Conservation (phyloP, 495 filamentous ascomycete species). For the Lophium mytilinum region DNA sequence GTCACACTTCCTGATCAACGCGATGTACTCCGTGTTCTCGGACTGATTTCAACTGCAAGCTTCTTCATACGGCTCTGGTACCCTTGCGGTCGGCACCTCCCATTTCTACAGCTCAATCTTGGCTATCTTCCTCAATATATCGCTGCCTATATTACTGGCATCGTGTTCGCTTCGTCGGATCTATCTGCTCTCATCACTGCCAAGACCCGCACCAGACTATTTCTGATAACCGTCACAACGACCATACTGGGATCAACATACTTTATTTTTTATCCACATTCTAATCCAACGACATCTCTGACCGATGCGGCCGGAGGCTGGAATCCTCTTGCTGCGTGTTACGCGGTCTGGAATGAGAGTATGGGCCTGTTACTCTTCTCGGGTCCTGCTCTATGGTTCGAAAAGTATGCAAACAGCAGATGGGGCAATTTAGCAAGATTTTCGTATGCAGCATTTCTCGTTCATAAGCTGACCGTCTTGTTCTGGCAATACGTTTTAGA, state of each 20-base stretch:
- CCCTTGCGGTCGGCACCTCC: neutral
- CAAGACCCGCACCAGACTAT: neutral
- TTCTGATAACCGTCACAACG: neutral
- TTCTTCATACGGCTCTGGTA: neutral
- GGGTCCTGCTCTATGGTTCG: neutral
- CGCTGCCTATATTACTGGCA: conserved; percentile 4
- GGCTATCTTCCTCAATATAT: conserved; percentile 13
- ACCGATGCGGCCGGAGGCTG: neutral
- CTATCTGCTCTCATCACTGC: neutral
- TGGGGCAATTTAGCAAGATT: conserved; percentile 4
- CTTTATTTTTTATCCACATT: neutral
- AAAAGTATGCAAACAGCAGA: neutral
- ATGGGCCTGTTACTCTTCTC: neutral
- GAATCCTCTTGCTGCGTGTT: neutral
- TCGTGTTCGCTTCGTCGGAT: neutral
- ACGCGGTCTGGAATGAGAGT: conserved; percentile 2
- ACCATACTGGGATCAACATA: neutral
- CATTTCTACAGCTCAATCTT: neutral
- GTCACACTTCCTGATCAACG: neutral
- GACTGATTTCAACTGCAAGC: neutral
- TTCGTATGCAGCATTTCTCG: conserved; percentile 11
- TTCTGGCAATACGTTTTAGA: conserved; percentile 3
- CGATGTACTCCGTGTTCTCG: neutral
- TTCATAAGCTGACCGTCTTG: neutral
- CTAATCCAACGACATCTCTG: neutral